These are phyloP conservation scores for Anethum foeniculum DNA, from an alignment of 140 eudicot genomes.

Conservation along the genomic window DNA sequence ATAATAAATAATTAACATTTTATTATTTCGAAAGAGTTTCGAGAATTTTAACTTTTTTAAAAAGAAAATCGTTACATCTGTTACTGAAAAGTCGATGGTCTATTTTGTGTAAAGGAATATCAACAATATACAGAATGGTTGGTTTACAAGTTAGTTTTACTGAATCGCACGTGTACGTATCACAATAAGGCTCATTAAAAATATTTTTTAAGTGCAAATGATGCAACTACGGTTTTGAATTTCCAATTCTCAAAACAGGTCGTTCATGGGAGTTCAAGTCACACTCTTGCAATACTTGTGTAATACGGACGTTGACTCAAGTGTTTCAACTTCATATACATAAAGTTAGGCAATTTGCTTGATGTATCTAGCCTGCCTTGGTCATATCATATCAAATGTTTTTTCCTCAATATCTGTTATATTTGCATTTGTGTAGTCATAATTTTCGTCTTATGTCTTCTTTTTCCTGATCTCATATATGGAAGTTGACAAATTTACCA, in stretches of 20 bases:
- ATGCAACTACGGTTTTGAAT: background rate
- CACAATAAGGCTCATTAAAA: background rate
- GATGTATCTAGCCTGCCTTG: background rate
- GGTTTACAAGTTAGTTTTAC: background rate
- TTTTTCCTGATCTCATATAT: too few relatives aligned
- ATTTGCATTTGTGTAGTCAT: background rate
- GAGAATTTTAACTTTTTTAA: too few relatives aligned
- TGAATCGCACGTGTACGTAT: background rate
- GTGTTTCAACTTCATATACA: background rate
- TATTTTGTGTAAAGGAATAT: background rate
- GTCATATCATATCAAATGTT: too few relatives aligned
- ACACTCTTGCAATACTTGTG: background rate
- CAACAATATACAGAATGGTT: background rate
- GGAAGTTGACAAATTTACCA: too few relatives aligned
- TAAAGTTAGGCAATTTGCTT: background rate
- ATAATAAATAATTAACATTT: too few relatives aligned
- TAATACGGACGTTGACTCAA: background rate
- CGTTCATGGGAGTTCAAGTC: background rate
- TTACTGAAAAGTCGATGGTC: too few relatives aligned
- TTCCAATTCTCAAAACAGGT: background rate
- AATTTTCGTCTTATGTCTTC: too few relatives aligned
- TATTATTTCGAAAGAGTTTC: too few relatives aligned
- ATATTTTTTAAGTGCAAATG: background rate
- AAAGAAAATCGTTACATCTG: too few relatives aligned
- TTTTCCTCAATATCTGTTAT: background rate